Percentiles rank a stretch among this genome's conserved stretches.
Evolutionary conservation across 2,329 filamentous ascomycete species (phyloP).

Genomic region (Xylaria sp.): DNA sequence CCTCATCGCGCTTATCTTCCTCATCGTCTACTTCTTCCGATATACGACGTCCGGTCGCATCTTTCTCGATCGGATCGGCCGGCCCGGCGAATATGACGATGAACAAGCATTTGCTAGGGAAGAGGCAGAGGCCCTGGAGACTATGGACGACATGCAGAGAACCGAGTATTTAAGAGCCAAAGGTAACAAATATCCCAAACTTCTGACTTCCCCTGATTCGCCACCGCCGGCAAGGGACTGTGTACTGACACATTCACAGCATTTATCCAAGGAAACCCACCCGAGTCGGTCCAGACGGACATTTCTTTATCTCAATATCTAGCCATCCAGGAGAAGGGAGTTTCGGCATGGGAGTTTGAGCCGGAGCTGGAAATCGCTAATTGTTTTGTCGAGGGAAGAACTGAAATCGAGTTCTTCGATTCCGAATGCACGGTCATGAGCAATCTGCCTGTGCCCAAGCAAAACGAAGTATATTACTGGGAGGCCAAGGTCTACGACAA

Average conservation of each 20-base stretch:
- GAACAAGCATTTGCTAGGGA: constrained; percentile 93
- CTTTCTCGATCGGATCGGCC: constrained; percentile 87
- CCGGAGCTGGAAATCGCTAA: constrained; percentile 99
- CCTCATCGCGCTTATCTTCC: constrained; percentile 77
- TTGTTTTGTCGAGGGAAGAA: constrained; percentile 94
- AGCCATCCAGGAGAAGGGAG: constrained; percentile 97
- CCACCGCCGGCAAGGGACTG: background rate
- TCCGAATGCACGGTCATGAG: constrained; percentile 96
- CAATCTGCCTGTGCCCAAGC: constrained; percentile 95
- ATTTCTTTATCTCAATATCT: constrained; percentile 97
- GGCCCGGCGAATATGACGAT: constrained; percentile 96
- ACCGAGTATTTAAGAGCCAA: constrained; percentile 93
- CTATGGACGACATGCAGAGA: constrained; percentile 91
- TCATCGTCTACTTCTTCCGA: constrained; percentile 89
- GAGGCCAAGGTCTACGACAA: constrained; percentile 99
- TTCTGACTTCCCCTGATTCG: background rate
- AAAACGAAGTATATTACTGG: constrained; percentile 99
- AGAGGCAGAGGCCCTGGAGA: constrained; percentile 91
- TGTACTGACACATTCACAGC: constrained; percentile 53
- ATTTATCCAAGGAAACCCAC: constrained; percentile 90
- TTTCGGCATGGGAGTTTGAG: constrained; percentile 99
- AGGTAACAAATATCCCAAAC: constrained; percentile 58
- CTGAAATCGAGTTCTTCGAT: constrained; percentile 98
- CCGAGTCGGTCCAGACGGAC: constrained; percentile 93
- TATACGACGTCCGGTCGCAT: constrained; percentile 89